Evolutionary conservation across 306 rosid genomes (phyloP), one percentile per base, ranked within the genome.

Genomic region (Mimosa bimucronata): DNA sequence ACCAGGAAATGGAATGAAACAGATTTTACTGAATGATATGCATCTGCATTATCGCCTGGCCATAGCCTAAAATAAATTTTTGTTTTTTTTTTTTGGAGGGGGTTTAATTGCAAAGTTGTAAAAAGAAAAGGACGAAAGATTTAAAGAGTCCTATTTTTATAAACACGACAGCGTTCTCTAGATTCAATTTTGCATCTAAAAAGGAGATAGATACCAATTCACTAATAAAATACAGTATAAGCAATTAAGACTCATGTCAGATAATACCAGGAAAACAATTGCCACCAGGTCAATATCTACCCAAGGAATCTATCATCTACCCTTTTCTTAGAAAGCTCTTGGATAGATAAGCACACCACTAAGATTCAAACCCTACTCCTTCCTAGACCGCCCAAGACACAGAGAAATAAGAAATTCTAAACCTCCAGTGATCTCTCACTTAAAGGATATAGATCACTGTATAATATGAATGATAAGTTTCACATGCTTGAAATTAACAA

Each of bases 201-300:
- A n/a, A 40, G 52, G 55, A 42, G 34, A 21, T 13, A 23, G 52
- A n/a, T 60, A 19, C 12, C 40, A 57, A 67, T 58, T 75, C 28
- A 11, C 55, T 11, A 53, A 83, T 37, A 60, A 58, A 46, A 57
- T 77, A 28, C 34, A 46, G 41, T 18, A 57, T 28, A 34, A 9
- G 60, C 82, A 25, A 75, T 71, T 16, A 44, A 80, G 48, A 71
- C 66, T 72, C 34, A 42, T 57, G 65, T 42, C 28, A 60, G 66
- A n/a, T 40, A 41, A 29, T 9, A 46, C n/a, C 18, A 46, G 75
- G 61, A 44, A 68, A 68, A 18, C 68, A 30, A 58, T 19, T 58
- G 42, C 40, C 61, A 50, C 58, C 14, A 9, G 34, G 26, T 15
- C 71, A 68, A 44, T n/a, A 30, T 13, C 31, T 72, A 64, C 16